Evolutionary conservation across 139 green algal genomes (phyloP).

Genomic region (Micractinium conductrix): DNA sequence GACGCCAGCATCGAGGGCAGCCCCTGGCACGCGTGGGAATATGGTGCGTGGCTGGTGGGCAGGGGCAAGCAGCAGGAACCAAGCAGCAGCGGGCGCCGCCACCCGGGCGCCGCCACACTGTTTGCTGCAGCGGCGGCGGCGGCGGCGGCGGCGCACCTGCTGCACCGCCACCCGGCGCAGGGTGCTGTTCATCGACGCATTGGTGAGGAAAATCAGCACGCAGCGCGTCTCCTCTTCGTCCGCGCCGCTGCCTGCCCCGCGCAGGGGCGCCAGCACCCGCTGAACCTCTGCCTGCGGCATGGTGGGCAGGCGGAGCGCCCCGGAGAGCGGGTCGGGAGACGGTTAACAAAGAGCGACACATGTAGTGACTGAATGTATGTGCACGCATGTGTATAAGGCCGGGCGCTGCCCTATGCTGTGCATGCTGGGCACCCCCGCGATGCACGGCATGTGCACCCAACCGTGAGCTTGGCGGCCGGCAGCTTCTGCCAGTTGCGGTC

Average conservation of each 20-base stretch:
- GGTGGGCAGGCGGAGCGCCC: too few species aligned
- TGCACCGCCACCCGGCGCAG: not conserved
- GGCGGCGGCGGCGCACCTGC: not conserved
- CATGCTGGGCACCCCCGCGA: too few species aligned
- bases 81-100: too few species aligned
- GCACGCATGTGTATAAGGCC: not conserved
- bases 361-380: too few species aligned
- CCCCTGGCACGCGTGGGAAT: too few species aligned
- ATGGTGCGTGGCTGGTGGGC: too few species aligned
- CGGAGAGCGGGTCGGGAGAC: too few species aligned
- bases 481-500: not conserved
- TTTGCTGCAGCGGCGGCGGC: too few species aligned
- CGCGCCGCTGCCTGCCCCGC: not conserved
- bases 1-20: not conserved
- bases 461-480: not conserved
- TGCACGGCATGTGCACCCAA: too few species aligned
- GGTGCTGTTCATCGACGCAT: not conserved
- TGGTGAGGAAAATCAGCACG: not conserved
- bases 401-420: not conserved
- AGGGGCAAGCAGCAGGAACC: too few species aligned
- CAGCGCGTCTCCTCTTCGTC: not conserved
- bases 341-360: not conserved
- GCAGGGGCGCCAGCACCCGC: slow-evolving; percentile 1
- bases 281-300: not conserved
- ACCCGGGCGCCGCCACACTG: too few species aligned